Evolutionary conservation across 2,329 filamentous ascomycete genomes (phyloP), one percentile per base, ranked within the genome.

Genomic region (Pseudocercospora musae): DNA sequence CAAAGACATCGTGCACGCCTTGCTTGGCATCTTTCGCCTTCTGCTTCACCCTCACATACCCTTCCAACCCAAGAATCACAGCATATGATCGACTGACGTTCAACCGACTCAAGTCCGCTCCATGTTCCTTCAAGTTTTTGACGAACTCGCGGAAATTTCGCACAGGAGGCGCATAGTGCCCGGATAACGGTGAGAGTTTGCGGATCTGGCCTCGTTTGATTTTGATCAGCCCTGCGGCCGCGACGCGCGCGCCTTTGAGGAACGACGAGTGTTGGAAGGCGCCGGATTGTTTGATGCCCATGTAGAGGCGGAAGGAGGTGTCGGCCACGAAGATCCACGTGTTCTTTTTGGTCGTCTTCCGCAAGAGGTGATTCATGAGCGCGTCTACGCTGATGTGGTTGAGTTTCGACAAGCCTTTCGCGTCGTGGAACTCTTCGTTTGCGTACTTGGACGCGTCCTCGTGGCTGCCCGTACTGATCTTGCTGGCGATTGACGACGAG

Each of bases 291-390:
- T 97, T 96, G 79, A 96, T 95, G 53, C 92, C 92, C 33, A 96
- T 87, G 74, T 96, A 96, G 0, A 96, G 81, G 0, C 90, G 86
- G 74, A 93, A 95, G 0, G 85, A 89, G 0, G 91, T 94, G 76
- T 96, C 92, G 23, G 90, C 89, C 7, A 93, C 92, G 71, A 96
- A 97, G 67, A 96, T 96, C 93, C 93, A 96, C 4, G 90, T 95
- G 71, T 94, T 93, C 66, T 92, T 92, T 75, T 88, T 90, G 42
- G 92, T 89, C 0, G 89, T 88, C 66, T 91, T 89, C 63, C 90
- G 86, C 15, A 95, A 81, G 5, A 96, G 81, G 66, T 90, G 89
- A 75, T 95, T 91, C 74, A 94, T 85, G 3, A 96, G 82, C 0
- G 89, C 88, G 0, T 88, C 85, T 1, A 89, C 85, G 4, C 85